phyloP scores from a whole-genome alignment of 2,329 filamentous ascomycete species.

The Tolypocladium paradoxum region DNA sequence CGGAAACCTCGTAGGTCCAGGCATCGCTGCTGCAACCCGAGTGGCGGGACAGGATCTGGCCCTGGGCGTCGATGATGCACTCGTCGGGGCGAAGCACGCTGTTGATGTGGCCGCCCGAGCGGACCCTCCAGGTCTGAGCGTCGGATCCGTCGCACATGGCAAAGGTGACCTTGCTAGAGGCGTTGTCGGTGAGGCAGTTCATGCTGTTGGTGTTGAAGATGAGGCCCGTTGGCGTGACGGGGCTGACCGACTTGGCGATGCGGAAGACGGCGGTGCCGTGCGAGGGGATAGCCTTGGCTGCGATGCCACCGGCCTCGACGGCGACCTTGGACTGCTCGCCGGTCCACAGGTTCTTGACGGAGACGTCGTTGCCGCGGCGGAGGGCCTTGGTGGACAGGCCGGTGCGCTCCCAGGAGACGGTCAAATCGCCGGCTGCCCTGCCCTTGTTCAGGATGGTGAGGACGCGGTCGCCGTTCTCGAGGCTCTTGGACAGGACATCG shows the following conservation, averaged over 20 bases:
- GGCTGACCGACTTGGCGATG: constrained; percentile 20
- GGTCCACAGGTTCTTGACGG: constrained; percentile 32
- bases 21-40: constrained; percentile 15
- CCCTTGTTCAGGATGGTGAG: constrained; percentile 36
- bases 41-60: constrained; percentile 6
- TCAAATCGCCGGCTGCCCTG: constrained; percentile 14
- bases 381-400: constrained; percentile 20
- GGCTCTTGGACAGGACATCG: constrained; percentile 34
- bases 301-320: constrained; percentile 9
- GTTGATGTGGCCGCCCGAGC: constrained; percentile 21
- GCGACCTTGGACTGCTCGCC: constrained; percentile 14
- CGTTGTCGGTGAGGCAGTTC: constrained; percentile 27
- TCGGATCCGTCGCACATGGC: constrained; percentile 24
- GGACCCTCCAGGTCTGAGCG: constrained; percentile 31
- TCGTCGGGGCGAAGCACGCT: constrained; percentile 21
- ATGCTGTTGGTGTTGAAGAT: constrained; percentile 37
- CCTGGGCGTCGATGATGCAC: constrained; percentile 19
- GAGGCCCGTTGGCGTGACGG: constrained; percentile 30
- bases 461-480: constrained; percentile 34
- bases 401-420: constrained; percentile 22
- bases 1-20: constrained; percentile 33
- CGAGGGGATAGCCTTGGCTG: constrained; percentile 16
- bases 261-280: constrained; percentile 32
- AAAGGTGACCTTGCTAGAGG: constrained; percentile 18
- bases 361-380: constrained; percentile 13